phyloP scores from a whole-genome alignment of 306 rosid species.

The Vicia faba region DNA sequence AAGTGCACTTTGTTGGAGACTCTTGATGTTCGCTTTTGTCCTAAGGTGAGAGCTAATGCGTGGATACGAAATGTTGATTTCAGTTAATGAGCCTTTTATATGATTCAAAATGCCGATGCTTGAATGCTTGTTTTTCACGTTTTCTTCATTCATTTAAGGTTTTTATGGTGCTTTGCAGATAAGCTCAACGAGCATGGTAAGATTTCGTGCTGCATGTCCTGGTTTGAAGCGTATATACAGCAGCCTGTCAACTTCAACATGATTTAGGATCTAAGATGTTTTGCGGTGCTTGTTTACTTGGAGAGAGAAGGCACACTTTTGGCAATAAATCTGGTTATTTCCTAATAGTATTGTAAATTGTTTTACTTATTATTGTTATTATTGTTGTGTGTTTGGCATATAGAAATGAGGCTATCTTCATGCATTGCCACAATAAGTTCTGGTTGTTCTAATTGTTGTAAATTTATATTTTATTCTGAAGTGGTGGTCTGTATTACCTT shows the following conservation, averaged over 20 bases:
- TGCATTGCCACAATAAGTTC: slow-evolving; percentile 44
- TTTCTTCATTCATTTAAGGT: not conserved
- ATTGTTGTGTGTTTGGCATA: slow-evolving; percentile 45
- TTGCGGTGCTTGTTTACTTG: slow-evolving; percentile 32
- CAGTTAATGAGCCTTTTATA: not conserved
- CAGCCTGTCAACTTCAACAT: slow-evolving; percentile 64
- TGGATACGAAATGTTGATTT: not conserved
- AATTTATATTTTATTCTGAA: slow-evolving; percentile 20
- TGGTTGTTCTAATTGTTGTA: slow-evolving; percentile 32
- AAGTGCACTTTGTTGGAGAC: slow-evolving; percentile 92
- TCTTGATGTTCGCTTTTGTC: slow-evolving; percentile 97
- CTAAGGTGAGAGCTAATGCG: slow-evolving; percentile 55
- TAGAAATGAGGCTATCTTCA: slow-evolving; percentile 46
- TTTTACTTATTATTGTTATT: slow-evolving; percentile 20
- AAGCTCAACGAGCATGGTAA: slow-evolving; percentile 69
- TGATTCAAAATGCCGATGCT: not conserved
- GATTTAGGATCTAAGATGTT: slow-evolving; percentile 16
- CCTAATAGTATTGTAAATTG: slow-evolving; percentile 50
- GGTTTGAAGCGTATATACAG: slow-evolving; percentile 97
- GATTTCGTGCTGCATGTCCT: slow-evolving; percentile 65
- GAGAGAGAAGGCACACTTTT: slow-evolving; percentile 26
- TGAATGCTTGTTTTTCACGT: not conserved
- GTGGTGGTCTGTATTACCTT: slow-evolving; percentile 17
- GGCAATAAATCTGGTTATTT: slow-evolving; percentile 38
- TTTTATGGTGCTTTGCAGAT: slow-evolving; percentile 49